These are phyloP conservation scores for Withania somnifera DNA, from an alignment of 305 asterid genomes.

Conservation along the genomic window DNA sequence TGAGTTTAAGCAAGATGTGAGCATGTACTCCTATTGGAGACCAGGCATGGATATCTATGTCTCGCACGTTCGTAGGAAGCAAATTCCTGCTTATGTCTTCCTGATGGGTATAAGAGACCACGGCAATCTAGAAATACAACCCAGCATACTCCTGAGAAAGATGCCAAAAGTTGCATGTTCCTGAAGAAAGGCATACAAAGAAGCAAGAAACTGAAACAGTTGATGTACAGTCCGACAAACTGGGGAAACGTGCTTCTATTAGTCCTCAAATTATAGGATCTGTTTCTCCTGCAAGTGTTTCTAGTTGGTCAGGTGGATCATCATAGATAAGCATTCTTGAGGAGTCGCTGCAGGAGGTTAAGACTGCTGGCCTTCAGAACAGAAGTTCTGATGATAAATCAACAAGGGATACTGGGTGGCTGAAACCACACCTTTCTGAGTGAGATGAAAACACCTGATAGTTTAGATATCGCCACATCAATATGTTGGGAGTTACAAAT, in stretches of 20 bases:
- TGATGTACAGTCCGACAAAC: not conserved
- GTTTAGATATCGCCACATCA: not conserved
- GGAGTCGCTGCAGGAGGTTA: not conserved
- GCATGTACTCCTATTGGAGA: conserved; percentile 51
- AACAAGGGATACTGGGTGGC: not conserved
- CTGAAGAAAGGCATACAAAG: conserved; percentile 7
- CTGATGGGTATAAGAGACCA: conserved; percentile 32
- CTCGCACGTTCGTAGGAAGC: conserved; percentile 68
- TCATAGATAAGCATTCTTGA: not conserved
- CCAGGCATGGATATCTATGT: conserved; percentile 70
- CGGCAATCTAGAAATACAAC: conserved; percentile 6
- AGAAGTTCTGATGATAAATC: not conserved
- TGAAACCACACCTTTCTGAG: not conserved
- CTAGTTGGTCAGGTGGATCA: not conserved
- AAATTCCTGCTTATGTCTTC: conserved; percentile 58
- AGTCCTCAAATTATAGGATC: conserved; percentile 6
- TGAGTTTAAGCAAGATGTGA: conserved; percentile 56
- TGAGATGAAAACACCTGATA: not conserved
- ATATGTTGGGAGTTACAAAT: not conserved
- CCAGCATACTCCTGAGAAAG: conserved; percentile 1
- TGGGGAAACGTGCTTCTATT: conserved; percentile 9
- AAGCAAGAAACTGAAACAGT: conserved; percentile 3
- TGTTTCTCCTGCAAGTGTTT: not conserved
- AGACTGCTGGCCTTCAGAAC: not conserved
- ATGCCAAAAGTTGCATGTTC: not conserved